These are phyloP conservation scores for Cryphonectria naterciae DNA, from an alignment of 2,329 filamentous ascomycete species.

Conservation along the genomic window DNA sequence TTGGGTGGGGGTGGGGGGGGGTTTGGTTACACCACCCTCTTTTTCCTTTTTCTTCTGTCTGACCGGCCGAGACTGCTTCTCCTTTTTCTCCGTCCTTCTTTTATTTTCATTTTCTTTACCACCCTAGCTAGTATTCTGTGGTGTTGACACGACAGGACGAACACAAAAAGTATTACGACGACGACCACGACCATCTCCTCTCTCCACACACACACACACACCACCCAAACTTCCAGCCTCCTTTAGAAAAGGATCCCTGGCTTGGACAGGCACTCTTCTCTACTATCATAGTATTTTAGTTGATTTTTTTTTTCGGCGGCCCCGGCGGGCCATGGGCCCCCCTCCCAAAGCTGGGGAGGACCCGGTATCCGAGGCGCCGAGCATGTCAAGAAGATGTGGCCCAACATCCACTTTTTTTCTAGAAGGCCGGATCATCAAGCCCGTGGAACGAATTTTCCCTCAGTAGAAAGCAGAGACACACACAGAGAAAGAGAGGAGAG, in stretches of 20 bases:
- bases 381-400: too few species aligned
- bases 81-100: neutral
- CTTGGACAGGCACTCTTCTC: neutral
- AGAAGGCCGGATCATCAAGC: neutral
- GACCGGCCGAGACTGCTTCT: neutral
- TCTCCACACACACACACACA: too few species aligned
- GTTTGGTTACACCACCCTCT: neutral
- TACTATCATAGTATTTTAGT: neutral
- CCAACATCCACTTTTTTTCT: too few species aligned
- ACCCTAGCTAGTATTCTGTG: neutral
- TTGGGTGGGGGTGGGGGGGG: too few species aligned
- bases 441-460: neutral
- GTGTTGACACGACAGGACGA: neutral
- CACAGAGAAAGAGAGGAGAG: too few species aligned
- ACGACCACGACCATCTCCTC: too few species aligned
- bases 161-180: neutral
- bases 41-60: neutral
- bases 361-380: neutral
- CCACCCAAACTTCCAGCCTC: neutral
- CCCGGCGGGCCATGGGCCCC: neutral
- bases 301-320: neutral
- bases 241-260: neutral
- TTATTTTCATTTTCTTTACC: neutral
- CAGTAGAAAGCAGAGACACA: too few species aligned
- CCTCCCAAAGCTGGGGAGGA: neutral